Evolutionary conservation across 2,329 filamentous ascomycete genomes (phyloP).

Genomic region (Neonectria sp.): DNA sequence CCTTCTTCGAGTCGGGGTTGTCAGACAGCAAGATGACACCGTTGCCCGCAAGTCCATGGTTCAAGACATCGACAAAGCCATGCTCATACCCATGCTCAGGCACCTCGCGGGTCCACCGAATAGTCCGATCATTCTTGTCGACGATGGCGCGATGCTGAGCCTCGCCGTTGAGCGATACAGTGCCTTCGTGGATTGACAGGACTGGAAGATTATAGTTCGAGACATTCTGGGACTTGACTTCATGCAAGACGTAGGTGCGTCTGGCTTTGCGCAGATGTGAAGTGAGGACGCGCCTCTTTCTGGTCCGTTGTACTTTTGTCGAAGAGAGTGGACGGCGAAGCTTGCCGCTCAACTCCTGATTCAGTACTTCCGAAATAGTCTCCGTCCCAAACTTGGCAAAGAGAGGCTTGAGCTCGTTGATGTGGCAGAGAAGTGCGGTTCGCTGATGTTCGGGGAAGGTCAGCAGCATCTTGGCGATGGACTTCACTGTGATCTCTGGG

Average conservation of each 20-base stretch:
- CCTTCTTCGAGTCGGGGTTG: neutral
- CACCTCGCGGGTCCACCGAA: neutral
- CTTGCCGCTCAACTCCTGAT: neutral
- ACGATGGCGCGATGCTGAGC: constrained; percentile 1
- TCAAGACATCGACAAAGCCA: neutral
- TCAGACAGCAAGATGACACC: constrained; percentile 1
- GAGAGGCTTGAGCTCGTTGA: neutral
- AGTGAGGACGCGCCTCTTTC: neutral
- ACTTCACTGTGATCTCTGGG: constrained; percentile 19
- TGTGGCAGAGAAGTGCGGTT: neutral
- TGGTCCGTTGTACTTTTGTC: neutral
- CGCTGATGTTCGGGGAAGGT: neutral
- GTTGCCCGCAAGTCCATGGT: neutral
- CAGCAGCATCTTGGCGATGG: neutral
- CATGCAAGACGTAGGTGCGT: constrained; percentile 1
- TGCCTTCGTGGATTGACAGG: constrained; percentile 2
- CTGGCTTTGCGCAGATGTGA: neutral
- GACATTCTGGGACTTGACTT: neutral
- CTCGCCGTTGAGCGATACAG: neutral
- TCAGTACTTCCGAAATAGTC: neutral
- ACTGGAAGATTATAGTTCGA: neutral
- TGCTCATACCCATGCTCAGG: neutral
- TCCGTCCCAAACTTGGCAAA: neutral
- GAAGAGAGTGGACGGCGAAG: neutral
- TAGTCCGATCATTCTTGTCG: neutral